These are phyloP conservation scores for Phyllosticta citribraziliensis DNA, from an alignment of 2,329 filamentous ascomycete genomes.

Conservation along the genomic window DNA sequence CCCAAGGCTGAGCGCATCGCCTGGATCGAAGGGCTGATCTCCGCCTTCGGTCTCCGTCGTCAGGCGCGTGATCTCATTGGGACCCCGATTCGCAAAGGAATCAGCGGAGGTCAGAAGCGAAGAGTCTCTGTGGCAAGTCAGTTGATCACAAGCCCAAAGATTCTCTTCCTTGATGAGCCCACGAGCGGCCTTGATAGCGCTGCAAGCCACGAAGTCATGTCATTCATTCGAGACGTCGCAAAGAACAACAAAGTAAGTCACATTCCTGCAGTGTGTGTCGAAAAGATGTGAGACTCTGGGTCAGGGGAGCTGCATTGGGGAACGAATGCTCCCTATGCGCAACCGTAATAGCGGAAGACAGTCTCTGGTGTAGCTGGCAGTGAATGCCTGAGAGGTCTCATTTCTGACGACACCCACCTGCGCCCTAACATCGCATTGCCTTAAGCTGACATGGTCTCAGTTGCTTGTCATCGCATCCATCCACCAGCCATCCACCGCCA, in stretches of 20 bases:
- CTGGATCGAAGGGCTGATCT: constrained; percentile 57
- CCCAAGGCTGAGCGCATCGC: constrained; percentile 48
- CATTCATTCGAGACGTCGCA: constrained; percentile 58
- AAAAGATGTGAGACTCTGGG: no score
- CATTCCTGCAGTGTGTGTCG: no score
- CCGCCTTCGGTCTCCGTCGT: constrained; percentile 60
- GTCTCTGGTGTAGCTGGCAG: no score
- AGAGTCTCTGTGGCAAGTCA: constrained; percentile 71
- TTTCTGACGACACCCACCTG: no score
- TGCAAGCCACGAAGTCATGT: constrained; percentile 66
- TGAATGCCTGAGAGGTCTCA: no score
- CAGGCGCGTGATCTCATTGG: constrained; percentile 67
- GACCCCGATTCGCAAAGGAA: constrained; percentile 71
- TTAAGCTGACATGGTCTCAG: constrained; percentile 25
- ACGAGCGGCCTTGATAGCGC: constrained; percentile 76
- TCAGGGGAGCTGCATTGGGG: no score
- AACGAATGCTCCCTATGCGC: no score
- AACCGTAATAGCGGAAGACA: no score
- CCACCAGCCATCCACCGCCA: constrained; percentile 73
- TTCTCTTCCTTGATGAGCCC: constrained; percentile 76
- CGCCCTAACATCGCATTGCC: neutral
- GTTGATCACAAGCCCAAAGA: constrained; percentile 69
- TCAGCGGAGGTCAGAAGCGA: constrained; percentile 78
- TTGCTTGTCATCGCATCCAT: constrained; percentile 74
- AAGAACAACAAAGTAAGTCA: constrained; percentile 51